Percentiles rank a stretch among this genome's conserved stretches.
phyloP scores from a whole-genome alignment of 768 basidiomycete species.

The button mushroom (Agaricus bisporus) region DNA sequence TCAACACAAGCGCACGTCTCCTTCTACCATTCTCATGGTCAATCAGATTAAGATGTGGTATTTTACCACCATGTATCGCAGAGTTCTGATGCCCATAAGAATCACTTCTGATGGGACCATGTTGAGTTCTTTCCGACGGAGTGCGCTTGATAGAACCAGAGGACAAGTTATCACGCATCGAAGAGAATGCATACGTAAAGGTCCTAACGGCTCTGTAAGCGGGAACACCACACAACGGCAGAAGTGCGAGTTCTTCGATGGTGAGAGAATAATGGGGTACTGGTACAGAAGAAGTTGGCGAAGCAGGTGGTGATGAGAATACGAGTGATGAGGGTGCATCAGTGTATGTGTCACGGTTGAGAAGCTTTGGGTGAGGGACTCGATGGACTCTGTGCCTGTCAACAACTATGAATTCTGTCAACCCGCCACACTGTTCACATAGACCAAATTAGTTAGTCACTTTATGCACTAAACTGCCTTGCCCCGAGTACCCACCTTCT shows the following conservation, averaged over 20 bases:
- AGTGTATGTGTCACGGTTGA: neutral
- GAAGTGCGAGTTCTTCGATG: conserved; percentile 71
- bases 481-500: conserved; percentile 51
- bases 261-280: conserved; percentile 22
- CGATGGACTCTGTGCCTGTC: conserved; percentile 75
- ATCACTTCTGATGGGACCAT: neutral
- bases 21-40: conserved; percentile 21
- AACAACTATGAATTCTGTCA: conserved; percentile 83
- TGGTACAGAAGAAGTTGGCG: conserved; percentile 19
- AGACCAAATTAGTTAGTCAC: neutral
- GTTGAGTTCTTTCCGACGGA: conserved; percentile 2
- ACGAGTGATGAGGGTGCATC: neutral
- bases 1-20: conserved; percentile 51
- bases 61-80: neutral
- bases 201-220: conserved; percentile 80
- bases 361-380: conserved; percentile 53
- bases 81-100: conserved; percentile 1
- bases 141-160: neutral
- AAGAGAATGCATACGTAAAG: conserved; percentile 43
- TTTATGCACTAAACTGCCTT: too few relatives aligned
- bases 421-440: conserved; percentile 64
- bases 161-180: conserved; percentile 13
- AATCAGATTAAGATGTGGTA: conserved; percentile 5
- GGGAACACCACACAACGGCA: conserved; percentile 75
- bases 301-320: conserved; percentile 10